Percentiles rank a stretch among this genome's conserved stretches.
These are phyloP conservation scores for Elymus sibiricus DNA, from an alignment of 176 grass and related monocot species.

Conservation along the genomic window DNA sequence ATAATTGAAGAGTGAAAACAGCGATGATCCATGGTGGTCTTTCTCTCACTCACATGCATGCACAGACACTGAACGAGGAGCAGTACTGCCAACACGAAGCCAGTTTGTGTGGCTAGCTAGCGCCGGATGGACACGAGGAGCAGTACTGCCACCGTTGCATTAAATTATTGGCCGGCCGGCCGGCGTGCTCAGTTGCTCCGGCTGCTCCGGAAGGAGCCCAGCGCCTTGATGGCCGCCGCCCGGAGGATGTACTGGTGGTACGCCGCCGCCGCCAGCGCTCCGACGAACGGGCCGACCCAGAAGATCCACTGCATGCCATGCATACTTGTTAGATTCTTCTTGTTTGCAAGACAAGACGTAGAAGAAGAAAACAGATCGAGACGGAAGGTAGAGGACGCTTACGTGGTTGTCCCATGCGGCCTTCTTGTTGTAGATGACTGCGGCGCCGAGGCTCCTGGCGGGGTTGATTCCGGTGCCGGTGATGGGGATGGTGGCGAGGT, in stretches of 20 bases:
- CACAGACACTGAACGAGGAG: slow-evolving; percentile 1
- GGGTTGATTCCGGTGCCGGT: slow-evolving; percentile 47
- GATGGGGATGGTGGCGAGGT: slow-evolving; percentile 45
- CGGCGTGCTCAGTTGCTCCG: slow-evolving; percentile 2
- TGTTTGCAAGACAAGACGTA: background rate
- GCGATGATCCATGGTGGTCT: background rate
- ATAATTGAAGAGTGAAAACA: slow-evolving; percentile 14
- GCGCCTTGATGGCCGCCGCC: slow-evolving; percentile 48
- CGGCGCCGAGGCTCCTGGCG: slow-evolving; percentile 31
- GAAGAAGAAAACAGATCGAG: no score
- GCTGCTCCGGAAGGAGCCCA: slow-evolving; percentile 44
- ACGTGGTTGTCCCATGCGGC: slow-evolving; percentile 39
- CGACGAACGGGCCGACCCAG: slow-evolving; percentile 31
- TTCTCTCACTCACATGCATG: background rate
- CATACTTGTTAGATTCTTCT: background rate
- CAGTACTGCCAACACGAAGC: background rate
- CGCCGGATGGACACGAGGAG: background rate
- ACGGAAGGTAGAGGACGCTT: background rate
- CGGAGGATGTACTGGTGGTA: slow-evolving; percentile 51
- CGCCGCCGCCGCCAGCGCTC: slow-evolving; percentile 35
- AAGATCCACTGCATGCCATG: slow-evolving; percentile 37
- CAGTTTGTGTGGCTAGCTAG: background rate
- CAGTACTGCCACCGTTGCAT: background rate
- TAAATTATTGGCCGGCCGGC: background rate
- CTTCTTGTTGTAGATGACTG: slow-evolving; percentile 38